phyloP scores from a whole-genome alignment of 441 rosid species.

The Euphorbia neoarborescens region DNA sequence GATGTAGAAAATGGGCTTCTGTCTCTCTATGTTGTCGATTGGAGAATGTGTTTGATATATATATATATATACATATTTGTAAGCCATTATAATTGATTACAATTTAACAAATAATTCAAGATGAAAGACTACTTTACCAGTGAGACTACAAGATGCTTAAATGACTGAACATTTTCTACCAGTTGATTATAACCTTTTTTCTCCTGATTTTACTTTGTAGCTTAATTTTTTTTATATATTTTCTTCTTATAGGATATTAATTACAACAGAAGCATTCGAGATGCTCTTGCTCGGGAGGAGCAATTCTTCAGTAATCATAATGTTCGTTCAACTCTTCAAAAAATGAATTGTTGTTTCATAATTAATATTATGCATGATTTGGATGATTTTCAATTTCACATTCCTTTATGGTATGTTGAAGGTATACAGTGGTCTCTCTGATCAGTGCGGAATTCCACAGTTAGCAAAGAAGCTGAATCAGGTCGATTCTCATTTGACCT shows the following conservation, averaged over 20 bases:
- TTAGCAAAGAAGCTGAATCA: conserved; percentile 62
- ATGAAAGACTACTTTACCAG: background rate
- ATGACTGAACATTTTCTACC: background rate
- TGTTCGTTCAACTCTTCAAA: conserved; percentile 23
- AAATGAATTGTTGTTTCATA: background rate
- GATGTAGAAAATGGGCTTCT: background rate
- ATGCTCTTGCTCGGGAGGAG: conserved; percentile 45
- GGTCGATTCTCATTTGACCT: conserved; percentile 26
- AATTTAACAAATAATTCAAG: background rate
- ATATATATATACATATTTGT: too few species aligned
- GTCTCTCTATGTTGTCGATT: background rate
- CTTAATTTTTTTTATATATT: background rate
- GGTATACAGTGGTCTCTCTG: conserved; percentile 52
- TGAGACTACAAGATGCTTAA: background rate
- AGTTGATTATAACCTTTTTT: background rate
- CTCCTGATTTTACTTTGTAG: background rate
- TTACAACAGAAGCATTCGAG: conserved; percentile 44
- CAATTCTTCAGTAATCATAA: conserved; percentile 43
- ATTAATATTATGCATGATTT: conserved; percentile 1
- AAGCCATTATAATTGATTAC: background rate
- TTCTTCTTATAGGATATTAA: conserved; percentile 40
- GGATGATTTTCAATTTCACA: background rate
- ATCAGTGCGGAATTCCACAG: conserved; percentile 54
- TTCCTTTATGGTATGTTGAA: conserved; percentile 13
- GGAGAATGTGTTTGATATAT: background rate